Percentiles rank a stretch among this genome's conserved stretches.
Evolutionary conservation across 176 grass and related monocot species (phyloP).

Genomic region (Elaeis guineensis): DNA sequence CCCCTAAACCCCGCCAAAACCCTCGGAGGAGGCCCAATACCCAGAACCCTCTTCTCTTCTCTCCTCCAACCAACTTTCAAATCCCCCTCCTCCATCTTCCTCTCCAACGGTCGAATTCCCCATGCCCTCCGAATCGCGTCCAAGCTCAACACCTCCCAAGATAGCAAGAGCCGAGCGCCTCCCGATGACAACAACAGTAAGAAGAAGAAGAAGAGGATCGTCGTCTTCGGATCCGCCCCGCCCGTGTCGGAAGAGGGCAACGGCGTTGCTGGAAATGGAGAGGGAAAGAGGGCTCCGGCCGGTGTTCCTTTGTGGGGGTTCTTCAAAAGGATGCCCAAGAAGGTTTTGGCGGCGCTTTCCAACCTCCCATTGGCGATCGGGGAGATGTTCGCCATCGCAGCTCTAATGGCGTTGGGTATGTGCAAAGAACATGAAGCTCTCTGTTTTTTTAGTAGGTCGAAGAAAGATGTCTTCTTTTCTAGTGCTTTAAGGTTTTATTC

Average conservation of each 20-base stretch:
- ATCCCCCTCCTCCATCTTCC: neutral
- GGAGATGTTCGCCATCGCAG: conserved; percentile 75
- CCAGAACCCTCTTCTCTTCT: neutral
- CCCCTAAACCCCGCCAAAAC: conserved; percentile 4
- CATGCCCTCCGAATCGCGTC: neutral
- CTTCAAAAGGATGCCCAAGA: conserved; percentile 38
- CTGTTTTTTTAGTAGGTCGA: too few relatives aligned
- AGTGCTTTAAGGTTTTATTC: too few relatives aligned
- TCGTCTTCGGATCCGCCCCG: conserved; percentile 68
- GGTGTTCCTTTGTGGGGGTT: conserved; percentile 22
- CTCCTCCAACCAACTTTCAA: neutral
- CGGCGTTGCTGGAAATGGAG: conserved; percentile 5
- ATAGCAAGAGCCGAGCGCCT: conserved; percentile 6
- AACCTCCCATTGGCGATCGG: conserved; percentile 78
- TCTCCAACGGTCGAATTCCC: conserved; percentile 2
- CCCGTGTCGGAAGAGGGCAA: conserved; percentile 25
- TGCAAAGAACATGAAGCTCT: too few relatives aligned
- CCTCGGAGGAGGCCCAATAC: neutral
- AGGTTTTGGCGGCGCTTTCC: conserved; percentile 49
- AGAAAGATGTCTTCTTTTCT: too few relatives aligned
- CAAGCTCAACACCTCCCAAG: conserved; percentile 9
- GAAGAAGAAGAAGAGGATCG: conserved; percentile 34
- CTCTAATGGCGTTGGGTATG: conserved; percentile 75
- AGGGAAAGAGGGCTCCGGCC: neutral
- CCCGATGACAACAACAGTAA: conserved; percentile 27